A percentile compares a stretch with the other conserved stretches of the same genome.
Evolutionary conservation across 148 eudicot species (phyloP).

Genomic region (Rhododendron ferrugineum): DNA sequence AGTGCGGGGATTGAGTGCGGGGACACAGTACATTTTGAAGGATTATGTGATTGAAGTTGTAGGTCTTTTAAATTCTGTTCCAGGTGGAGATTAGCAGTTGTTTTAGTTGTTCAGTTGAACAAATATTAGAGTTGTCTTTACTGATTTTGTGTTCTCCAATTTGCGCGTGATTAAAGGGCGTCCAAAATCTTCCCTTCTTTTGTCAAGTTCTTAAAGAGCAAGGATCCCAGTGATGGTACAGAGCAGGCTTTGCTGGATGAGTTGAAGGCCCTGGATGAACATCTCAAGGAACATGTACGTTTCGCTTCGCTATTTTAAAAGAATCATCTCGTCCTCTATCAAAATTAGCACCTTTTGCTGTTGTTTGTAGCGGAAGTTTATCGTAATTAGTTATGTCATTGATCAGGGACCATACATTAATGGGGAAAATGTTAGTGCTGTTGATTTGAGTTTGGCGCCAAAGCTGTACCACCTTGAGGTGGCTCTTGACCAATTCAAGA

Average conservation of each 20-base stretch:
- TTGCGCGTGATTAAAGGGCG: constrained; percentile 37
- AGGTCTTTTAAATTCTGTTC: neutral
- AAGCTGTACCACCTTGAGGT: constrained; percentile 76
- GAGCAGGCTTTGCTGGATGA: constrained; percentile 76
- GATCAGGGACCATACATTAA: constrained; percentile 41
- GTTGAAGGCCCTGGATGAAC: constrained; percentile 78
- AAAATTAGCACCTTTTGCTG: neutral
- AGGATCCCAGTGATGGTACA: constrained; percentile 74
- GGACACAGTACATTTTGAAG: no score
- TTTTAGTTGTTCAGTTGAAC: neutral
- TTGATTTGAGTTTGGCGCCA: constrained; percentile 87
- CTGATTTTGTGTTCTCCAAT: neutral
- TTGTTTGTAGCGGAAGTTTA: neutral
- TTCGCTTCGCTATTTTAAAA: neutral
- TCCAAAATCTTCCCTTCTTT: constrained; percentile 64
- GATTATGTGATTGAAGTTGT: neutral
- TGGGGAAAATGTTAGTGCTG: constrained; percentile 66
- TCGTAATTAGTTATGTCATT: neutral
- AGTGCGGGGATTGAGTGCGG: no score
- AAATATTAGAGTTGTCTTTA: neutral
- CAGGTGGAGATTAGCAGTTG: neutral
- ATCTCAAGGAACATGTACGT: constrained; percentile 67
- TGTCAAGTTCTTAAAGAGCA: constrained; percentile 69
- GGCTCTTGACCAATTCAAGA: constrained; percentile 84
- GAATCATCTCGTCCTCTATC: neutral